A percentile compares a stretch with the other conserved stretches of the same genome.
phyloP scores from a whole-genome alignment of 1,284 basidiomycete genomes.

The Microbotryum silenes-acaulis region DNA sequence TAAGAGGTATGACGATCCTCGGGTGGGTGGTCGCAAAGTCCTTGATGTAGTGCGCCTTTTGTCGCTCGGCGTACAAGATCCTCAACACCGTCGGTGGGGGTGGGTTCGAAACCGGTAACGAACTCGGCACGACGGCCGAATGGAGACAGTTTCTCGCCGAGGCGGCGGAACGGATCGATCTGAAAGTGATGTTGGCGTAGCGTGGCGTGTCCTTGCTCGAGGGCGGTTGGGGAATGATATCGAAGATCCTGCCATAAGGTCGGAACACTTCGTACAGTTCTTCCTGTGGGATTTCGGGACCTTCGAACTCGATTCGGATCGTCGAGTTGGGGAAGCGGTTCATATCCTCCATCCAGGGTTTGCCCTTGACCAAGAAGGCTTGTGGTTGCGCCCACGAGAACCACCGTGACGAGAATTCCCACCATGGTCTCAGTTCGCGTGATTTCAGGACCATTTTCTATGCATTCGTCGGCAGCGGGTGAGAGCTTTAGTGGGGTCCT shows the following conservation, averaged over 20 bases:
- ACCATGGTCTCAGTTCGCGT: constrained; percentile 30
- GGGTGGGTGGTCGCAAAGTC: constrained; percentile 83
- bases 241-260: constrained; percentile 73
- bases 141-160: constrained; percentile 80
- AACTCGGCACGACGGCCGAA: constrained; percentile 50
- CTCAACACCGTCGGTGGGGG: constrained; percentile 20
- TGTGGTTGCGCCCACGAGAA: no score
- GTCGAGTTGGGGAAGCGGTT: constrained; percentile 65
- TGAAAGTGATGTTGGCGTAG: constrained; percentile 57
- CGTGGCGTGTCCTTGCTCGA: constrained; percentile 62
- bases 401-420: constrained; percentile 12
- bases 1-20: constrained; percentile 70
- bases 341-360: constrained; percentile 59
- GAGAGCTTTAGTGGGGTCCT: no score
- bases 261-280: constrained; percentile 40
- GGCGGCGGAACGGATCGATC: constrained; percentile 59
- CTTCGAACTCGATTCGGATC: constrained; percentile 73
- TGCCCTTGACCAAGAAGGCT: constrained; percentile 31
- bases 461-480: neutral
- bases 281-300: constrained; percentile 52
- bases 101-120: constrained; percentile 28
- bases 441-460: constrained; percentile 7
- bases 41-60: constrained; percentile 54
- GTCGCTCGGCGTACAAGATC: constrained; percentile 31
- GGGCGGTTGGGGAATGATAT: constrained; percentile 57